Evolutionary conservation across 2,329 filamentous ascomycete species (phyloP).

Genomic region (Pestalotiopsis sp.): DNA sequence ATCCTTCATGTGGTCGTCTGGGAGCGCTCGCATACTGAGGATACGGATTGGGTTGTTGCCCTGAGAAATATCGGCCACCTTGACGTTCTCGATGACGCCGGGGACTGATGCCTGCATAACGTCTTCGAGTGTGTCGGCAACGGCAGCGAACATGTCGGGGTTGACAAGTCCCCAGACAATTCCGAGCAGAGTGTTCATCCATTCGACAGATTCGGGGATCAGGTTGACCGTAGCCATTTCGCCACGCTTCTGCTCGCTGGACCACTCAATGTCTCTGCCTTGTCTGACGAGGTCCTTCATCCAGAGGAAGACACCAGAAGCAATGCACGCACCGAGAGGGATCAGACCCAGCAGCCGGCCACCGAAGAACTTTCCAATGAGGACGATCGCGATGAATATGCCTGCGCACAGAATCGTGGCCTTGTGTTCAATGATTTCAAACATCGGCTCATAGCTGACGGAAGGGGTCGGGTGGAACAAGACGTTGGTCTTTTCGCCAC

Average conservation of each 20-base stretch:
- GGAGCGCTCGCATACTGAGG: constrained; percentile 82
- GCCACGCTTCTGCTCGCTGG: constrained; percentile 81
- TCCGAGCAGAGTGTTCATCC: constrained; percentile 89
- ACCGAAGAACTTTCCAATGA: constrained; percentile 80
- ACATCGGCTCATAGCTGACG: constrained; percentile 89
- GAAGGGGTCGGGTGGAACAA: constrained; percentile 94
- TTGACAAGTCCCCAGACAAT: constrained; percentile 92
- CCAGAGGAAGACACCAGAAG: constrained; percentile 85
- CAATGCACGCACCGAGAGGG: constrained; percentile 70
- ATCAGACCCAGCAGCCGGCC: constrained; percentile 77
- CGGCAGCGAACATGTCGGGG: constrained; percentile 88
- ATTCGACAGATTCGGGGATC: constrained; percentile 90
- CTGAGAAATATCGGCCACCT: constrained; percentile 93
- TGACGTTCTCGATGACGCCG: constrained; percentile 88
- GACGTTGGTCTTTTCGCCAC: constrained; percentile 95
- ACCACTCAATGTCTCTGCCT: constrained; percentile 85
- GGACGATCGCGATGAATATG: constrained; percentile 73
- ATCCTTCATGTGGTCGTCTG: constrained; percentile 78
- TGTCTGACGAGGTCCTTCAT: constrained; percentile 83
- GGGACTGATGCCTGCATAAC: constrained; percentile 73
- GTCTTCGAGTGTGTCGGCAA: constrained; percentile 86
- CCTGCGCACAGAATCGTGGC: constrained; percentile 71
- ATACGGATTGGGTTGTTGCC: constrained; percentile 89
- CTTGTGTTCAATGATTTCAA: constrained; percentile 71
- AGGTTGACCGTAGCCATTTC: constrained; percentile 85